These are phyloP conservation scores for barley (Hordeum vulgare) DNA, from an alignment of 176 grass and related monocot species.

Conservation along the genomic window MorexV3_pseudomolecules_assembly NC_058523.1:537088171-537088670, in stretches of 20 bases:
- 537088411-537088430: neutral
- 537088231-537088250: conserved; percentile 20
- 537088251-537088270: conserved; percentile 27
- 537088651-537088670: conserved; percentile 6
- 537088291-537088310: conserved; percentile 22
- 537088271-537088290: conserved; percentile 23
- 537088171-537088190: conserved; percentile 35
- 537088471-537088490: conserved; percentile 7
- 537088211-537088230: conserved; percentile 27
- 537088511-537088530: neutral
- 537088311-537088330: conserved; percentile 16
- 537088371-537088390: conserved; percentile 20
- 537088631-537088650: conserved; percentile 6
- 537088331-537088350: conserved; percentile 25
- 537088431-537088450: neutral
- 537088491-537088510: conserved; percentile 10
- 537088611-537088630: conserved; percentile 22
- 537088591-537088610: neutral
- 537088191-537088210: neutral
- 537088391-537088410: conserved; percentile 24
- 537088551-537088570: conserved; percentile 23
- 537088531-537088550: neutral
- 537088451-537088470: conserved; percentile 23
- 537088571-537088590: neutral
- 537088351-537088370: conserved; percentile 34